Evolutionary conservation across 2,329 filamentous ascomycete species (phyloP).

Genomic region (Epichloe scottii): DNA sequence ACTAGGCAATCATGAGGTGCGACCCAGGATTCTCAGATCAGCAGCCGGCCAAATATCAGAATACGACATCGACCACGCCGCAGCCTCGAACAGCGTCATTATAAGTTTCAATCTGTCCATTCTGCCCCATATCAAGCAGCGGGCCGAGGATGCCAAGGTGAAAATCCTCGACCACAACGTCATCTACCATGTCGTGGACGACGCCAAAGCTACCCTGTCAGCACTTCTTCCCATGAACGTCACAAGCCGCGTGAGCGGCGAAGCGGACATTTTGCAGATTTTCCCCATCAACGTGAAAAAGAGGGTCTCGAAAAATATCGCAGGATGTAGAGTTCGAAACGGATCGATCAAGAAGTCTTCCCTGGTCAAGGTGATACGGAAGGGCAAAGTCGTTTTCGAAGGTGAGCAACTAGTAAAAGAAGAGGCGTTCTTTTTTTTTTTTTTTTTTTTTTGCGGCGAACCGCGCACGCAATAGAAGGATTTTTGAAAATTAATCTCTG

Average conservation of each 20-base stretch:
- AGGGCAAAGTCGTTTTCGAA: constrained; percentile 61
- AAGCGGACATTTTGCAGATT: constrained; percentile 72
- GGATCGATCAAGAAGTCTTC: constrained; percentile 53
- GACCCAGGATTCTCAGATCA: constrained; percentile 62
- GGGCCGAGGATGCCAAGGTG: constrained; percentile 62
- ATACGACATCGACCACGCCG: constrained; percentile 81
- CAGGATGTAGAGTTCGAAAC: constrained; percentile 78
- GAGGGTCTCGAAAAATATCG: constrained; percentile 59
- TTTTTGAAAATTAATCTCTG: not conserved
- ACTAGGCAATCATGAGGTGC: constrained; percentile 76
- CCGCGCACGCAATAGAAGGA: not conserved
- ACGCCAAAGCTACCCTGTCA: constrained; percentile 55
- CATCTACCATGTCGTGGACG: constrained; percentile 70
- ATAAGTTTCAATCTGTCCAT: constrained; percentile 76
- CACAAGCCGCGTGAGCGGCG: constrained; percentile 62
- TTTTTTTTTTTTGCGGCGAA: not conserved
- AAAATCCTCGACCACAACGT: constrained; percentile 74
- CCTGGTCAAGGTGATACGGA: constrained; percentile 60
- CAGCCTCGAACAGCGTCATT: constrained; percentile 60
- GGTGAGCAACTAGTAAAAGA: constrained; percentile 42
- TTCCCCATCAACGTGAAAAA: constrained; percentile 77
- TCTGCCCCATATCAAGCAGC: constrained; percentile 51
- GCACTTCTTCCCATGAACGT: constrained; percentile 56
- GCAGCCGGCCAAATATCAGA: constrained; percentile 69
- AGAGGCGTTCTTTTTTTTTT: not conserved